Base-by-base conservation (phyloP, 371 early-diverging fungal genomes). In the Phascolomyces articulosus region DNA sequence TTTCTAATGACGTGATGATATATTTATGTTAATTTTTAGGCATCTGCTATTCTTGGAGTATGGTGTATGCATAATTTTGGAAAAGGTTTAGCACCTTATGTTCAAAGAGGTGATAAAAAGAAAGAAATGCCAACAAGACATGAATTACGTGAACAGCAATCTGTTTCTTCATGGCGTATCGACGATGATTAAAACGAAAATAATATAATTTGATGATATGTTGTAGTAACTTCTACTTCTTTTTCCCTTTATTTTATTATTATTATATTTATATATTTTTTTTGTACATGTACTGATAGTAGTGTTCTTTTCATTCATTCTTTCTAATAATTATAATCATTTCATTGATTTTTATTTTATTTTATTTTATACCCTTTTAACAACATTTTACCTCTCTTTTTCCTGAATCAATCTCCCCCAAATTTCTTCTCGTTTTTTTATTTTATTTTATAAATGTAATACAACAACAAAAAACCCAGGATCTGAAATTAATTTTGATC, bases 21-120 rank as follows among this genome's bases (percentile, higher is more conserved):
- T n/a, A n/a, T n/a, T n/a, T n/a, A n/a, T n/a, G n/a, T n/a, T 38
- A 9, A 38, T 38, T 13, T 38, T 40, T 77, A 63, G 70, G 60
- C 28, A 69, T 69, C 55, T 72, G 74, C 38, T 53, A 64, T 29
- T 3, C 63, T 81, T 20, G 78, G 65, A 7, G 55, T 28, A 26
- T 54, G 70, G 16, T 74, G 76, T 64, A 72, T 77, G 63, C 24
- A 44, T 20, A 77, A 82, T 27, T 82, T 82, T 66, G 72, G 59
- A n/a, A 73, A 72, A 49, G 79, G 79, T 26, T 55, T 82, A 38
- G 68, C 72, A 16, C 80, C 79, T 41, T 80, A 75, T 58, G 75
- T 79, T 23, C 79, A 79, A 66, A 70, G 78, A 41, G 83, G 79
- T 21, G 65, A 68, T 16, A 66, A 70, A 24, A 81, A 74, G 28